Evolutionary conservation across 2,329 filamentous ascomycete genomes (phyloP).

Genomic region (Colletotrichum sp.): DNA sequence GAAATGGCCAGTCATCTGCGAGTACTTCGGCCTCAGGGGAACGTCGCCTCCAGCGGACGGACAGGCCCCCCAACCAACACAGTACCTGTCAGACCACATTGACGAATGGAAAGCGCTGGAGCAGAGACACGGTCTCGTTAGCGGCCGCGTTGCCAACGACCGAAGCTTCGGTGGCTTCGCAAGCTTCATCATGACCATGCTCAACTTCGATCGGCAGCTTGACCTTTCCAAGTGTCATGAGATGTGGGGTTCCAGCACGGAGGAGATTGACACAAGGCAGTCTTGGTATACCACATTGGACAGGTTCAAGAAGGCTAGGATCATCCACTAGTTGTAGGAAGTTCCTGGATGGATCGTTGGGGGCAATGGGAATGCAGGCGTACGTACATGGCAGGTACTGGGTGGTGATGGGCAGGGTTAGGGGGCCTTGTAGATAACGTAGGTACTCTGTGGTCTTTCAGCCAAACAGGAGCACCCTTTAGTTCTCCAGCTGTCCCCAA

Average conservation of each 20-base stretch:
- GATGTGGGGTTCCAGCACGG: conserved; percentile 33
- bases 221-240: conserved; percentile 34
- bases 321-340: conserved; percentile 30
- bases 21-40: conserved; percentile 50
- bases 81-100: conserved; percentile 34
- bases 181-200: conserved; percentile 34
- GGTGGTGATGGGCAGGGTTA: background rate
- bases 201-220: conserved; percentile 38
- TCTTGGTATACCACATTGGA: conserved; percentile 37
- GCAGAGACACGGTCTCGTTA: conserved; percentile 34
- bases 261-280: conserved; percentile 31
- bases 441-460: background rate
- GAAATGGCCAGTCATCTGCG: conserved; percentile 50
- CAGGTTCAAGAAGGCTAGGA: conserved; percentile 33
- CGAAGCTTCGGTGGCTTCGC: conserved; percentile 32
- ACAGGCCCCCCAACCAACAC: conserved; percentile 17
- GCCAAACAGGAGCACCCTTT: background rate
- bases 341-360: background rate
- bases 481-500: background rate
- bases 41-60: conserved; percentile 32
- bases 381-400: background rate
- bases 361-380: background rate
- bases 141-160: conserved; percentile 34
- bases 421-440: background rate
- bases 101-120: conserved; percentile 35